phyloP scores from a whole-genome alignment of 345 rosid species.

The Ailanthus altissimus region DNA sequence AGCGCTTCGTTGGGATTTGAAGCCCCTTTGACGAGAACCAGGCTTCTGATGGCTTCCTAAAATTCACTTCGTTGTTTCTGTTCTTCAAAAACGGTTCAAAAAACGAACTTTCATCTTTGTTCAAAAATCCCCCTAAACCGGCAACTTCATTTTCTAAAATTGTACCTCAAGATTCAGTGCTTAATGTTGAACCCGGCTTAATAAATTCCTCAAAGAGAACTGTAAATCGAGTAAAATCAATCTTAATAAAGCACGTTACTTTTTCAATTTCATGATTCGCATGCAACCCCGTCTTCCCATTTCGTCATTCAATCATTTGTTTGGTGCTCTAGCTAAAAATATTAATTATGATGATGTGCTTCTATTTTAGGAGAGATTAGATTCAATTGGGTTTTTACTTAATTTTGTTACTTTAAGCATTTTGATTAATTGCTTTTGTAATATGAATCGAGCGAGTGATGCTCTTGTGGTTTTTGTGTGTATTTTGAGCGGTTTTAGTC shows the following conservation, averaged over 20 bases:
- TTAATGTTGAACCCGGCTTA: not conserved
- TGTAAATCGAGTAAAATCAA: conserved; percentile 8
- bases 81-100: not conserved
- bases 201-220: conserved; percentile 5
- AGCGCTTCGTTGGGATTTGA: too few relatives aligned
- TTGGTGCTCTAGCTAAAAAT: conserved; percentile 11
- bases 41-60: not conserved
- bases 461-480: conserved; percentile 33
- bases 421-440: conserved; percentile 27
- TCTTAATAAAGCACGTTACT: conserved; percentile 2
- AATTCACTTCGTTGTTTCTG: not conserved
- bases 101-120: not conserved
- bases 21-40: too few relatives aligned
- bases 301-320: conserved; percentile 1
- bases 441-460: conserved; percentile 5
- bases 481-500: conserved; percentile 31
- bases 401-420: conserved; percentile 35
- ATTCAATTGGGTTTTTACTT: conserved; percentile 9
- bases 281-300: conserved; percentile 9
- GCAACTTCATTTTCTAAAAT: not conserved
- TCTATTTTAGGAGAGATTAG: not conserved
- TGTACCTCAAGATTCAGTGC: not conserved
- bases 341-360: conserved; percentile 1
- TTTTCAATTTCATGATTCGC: conserved; percentile 5
- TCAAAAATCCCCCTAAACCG: not conserved